Percentiles rank a stretch among this genome's conserved stretches.
These are phyloP conservation scores for Hypoxylon sp. DNA, from an alignment of 2,329 filamentous ascomycete genomes.

Conservation along the genomic window DNA sequence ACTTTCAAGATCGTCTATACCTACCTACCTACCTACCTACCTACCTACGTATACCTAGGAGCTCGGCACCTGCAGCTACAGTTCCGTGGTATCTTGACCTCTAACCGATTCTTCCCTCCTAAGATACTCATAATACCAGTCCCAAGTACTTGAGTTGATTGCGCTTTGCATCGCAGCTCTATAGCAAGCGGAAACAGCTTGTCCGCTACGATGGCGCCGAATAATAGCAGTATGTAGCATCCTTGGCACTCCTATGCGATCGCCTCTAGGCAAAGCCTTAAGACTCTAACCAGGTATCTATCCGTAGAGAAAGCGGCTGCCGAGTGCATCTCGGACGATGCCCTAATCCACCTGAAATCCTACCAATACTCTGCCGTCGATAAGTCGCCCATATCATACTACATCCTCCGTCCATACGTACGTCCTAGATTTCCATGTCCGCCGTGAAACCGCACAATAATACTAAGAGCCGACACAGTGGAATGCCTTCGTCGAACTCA, in stretches of 20 bases:
- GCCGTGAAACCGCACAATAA: slow-evolving; percentile 27
- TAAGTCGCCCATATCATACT: slow-evolving; percentile 91
- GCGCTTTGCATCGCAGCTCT: slow-evolving; percentile 1
- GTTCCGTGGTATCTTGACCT: slow-evolving; percentile 11
- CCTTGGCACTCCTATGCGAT: not conserved
- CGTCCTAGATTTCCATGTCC: slow-evolving; percentile 47
- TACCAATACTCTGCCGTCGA: slow-evolving; percentile 99
- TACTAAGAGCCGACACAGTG: slow-evolving; percentile 67
- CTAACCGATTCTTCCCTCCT: too few relatives aligned
- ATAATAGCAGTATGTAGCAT: slow-evolving; percentile 47
- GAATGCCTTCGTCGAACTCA: slow-evolving; percentile 91
- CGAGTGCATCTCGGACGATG: slow-evolving; percentile 87
- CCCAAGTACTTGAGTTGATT: slow-evolving; percentile 13
- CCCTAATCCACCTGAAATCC: slow-evolving; percentile 86
- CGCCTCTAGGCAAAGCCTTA: not conserved
- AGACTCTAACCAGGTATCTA: slow-evolving; percentile 24
- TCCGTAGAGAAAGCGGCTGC: slow-evolving; percentile 63
- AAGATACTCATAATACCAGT: too few relatives aligned
- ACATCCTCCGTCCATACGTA: slow-evolving; percentile 96
- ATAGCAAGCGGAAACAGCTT: slow-evolving; percentile 7
- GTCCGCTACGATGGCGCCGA: slow-evolving; percentile 49
- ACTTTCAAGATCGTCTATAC: too few relatives aligned
- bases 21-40: too few relatives aligned
- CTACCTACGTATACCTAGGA: too few relatives aligned
- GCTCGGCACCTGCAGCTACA: too few relatives aligned